Base-by-base conservation (phyloP, 2,329 filamentous ascomycete species). In the Pyrenochaeta sp. region DNA sequence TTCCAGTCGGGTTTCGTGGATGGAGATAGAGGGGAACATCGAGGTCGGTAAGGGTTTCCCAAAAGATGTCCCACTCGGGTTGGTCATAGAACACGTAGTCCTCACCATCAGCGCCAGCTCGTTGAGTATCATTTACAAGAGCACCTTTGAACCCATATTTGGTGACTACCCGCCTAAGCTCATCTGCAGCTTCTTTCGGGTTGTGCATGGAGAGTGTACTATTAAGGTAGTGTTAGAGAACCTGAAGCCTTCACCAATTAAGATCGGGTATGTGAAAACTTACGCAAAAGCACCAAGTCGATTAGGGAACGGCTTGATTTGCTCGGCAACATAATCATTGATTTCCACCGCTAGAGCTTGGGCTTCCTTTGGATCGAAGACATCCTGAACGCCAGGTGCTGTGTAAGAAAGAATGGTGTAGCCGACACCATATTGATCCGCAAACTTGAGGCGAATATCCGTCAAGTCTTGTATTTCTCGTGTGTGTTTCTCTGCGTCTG, bases 1-100 rank as follows among this genome's bases (percentile, higher is more conserved):
- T 74, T 6, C 81, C 53, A 2, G 51, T 51, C 1, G 84, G 81
- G 51, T 80, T 79, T 29, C 79, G 72, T 0, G 83, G 84, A 63
- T 87, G 84, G 1, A 87, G 73, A 57, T 87, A 87, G 35, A 87
- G 75, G 0, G 84, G 83, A 0, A 86, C 83, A 43, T 86, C 81
- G 0, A 87, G 77, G 29, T 85, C 80, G 1, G 74, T 75, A 7
- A 79, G 75, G 0, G 77, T 78, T 9, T 74, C 60, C 84, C 84
- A 87, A 74, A 87, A 86, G 15, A 77, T 64, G 52, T 84, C 81
- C 75, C 79, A 88, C 47, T 81, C 77, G 0, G 78, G 74, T 7
- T 76, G 72, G 58, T 87, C 85, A 68, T 86, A 87, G 70, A 86
- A 87, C 61, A 86, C 72, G 73, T 83, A 80, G 17, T 78, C 77